Evolutionary conservation across 1,284 basidiomycete genomes (phyloP), one percentile per base, ranked within the genome.

Genomic region (Naganishia sp.): DNA sequence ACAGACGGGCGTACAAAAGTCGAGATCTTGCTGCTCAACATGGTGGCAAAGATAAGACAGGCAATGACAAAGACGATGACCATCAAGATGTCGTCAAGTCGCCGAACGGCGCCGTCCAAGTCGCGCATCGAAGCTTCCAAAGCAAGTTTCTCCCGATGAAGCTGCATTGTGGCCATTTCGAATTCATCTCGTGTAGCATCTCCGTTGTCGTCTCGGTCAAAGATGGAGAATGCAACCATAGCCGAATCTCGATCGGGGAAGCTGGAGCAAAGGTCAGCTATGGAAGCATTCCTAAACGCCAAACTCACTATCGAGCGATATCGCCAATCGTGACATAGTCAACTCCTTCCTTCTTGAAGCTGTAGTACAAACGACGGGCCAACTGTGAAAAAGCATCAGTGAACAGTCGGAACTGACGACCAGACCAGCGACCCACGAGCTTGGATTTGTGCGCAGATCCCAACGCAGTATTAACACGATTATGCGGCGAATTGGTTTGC

Each of bases 101-200:
- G 83, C 28, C 89, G 87, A 36, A 94, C 90, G 6, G 92, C 93
- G 67, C 90, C 91, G 78, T 96, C 93, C 63, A 95, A 82, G 77
- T 95, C 92, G 46, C 87, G 85, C 91, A 97, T 92, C 13, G 89
- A 91, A 73, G 89, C 87, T 70, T 91, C 88, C 63, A 96, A 85
- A 6, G 89, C 87, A 46, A 93, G 79, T 69, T 93, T 87, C 74
- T 95, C 93, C 39, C 90, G 86, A 76, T 94, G 92, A 66, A 92
- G 85, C 63, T 91, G 87, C 83, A 91, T 81, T 78, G 90, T 88
- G 16, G 90, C 86, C 80, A 88, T 83, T 75, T 90, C 88, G 33
- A 89, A 79, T 79, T 90, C 90, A 67, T 90, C 88, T n/a, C 86
- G 80, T 1, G 85, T 85, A 13, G 84, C 85, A 73, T 92, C 89